These are phyloP conservation scores for Euphrasia arctica DNA, from an alignment of 305 asterid species.

Conservation along the genomic window DNA sequence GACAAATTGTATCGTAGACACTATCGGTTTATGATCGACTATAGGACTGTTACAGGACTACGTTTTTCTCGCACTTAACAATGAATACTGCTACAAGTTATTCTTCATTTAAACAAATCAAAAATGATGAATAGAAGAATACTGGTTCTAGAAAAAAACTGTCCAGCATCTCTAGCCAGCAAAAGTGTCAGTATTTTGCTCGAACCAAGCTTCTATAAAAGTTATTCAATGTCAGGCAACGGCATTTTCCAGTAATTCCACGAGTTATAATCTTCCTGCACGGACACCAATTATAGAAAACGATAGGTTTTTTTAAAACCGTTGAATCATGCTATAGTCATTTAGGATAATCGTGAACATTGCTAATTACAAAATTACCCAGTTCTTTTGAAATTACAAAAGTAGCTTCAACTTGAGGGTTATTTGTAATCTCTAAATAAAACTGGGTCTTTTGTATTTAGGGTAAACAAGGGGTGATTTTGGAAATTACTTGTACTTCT, in stretches of 20 bases:
- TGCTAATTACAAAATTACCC: not conserved
- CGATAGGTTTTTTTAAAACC: not conserved
- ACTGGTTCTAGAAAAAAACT: slow-evolving; percentile 27
- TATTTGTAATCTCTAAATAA: not conserved
- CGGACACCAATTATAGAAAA: slow-evolving; percentile 4
- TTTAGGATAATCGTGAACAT: not conserved
- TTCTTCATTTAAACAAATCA: slow-evolving; percentile 15
- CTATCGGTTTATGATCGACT: slow-evolving; percentile 25
- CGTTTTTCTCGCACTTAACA: slow-evolving; percentile 20
- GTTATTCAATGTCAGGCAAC: slow-evolving; percentile 49
- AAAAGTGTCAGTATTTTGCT: slow-evolving; percentile 1
- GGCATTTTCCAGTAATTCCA: slow-evolving; percentile 96
- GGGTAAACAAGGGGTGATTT: not conserved
- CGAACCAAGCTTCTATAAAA: slow-evolving; percentile 31
- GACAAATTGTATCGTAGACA: slow-evolving; percentile 20
- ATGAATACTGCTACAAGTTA: slow-evolving; percentile 12
- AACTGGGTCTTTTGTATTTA: not conserved
- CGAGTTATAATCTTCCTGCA: slow-evolving; percentile 83
- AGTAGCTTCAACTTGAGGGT: not conserved
- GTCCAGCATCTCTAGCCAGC: slow-evolving; percentile 33
- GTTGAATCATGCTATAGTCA: too few species aligned
- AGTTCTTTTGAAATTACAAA: not conserved
- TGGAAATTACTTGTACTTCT: not conserved
- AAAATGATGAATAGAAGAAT: slow-evolving; percentile 30
- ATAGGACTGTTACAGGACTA: slow-evolving; percentile 33